These are phyloP conservation scores for Entonaema liquescens DNA, from an alignment of 495 filamentous ascomycete genomes.

Conservation along the genomic window DNA sequence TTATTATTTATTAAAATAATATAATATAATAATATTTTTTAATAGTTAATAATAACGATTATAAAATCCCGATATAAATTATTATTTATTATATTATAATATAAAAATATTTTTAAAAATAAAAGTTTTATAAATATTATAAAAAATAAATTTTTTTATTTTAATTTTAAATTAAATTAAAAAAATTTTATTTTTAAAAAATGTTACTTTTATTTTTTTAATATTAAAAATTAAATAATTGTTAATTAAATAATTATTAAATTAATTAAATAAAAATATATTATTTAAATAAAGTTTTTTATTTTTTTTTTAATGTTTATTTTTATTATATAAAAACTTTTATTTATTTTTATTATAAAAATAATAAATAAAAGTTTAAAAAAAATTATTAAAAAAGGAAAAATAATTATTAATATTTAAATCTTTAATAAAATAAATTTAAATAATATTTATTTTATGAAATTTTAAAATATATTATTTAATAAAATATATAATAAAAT, in stretches of 20 bases:
- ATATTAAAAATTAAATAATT: neutral
- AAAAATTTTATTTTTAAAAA: conserved; percentile 3
- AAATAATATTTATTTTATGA: conserved; percentile 9
- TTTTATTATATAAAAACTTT: conserved; percentile 1
- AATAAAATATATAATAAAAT: neutral
- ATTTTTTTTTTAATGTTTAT: conserved; percentile 1
- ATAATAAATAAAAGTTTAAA: neutral
- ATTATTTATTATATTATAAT: neutral
- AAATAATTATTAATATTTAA: conserved; percentile 5
- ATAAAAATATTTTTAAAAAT: neutral
- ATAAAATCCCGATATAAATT: no score
- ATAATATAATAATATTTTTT: no score
- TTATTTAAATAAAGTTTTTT: neutral
- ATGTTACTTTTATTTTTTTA: neutral
- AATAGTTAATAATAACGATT: no score
- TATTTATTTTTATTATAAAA: neutral
- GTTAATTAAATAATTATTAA: neutral
- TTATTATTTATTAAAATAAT: no score
- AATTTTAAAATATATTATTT: conserved; percentile 2
- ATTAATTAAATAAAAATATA: neutral
- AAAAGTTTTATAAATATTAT: no score
- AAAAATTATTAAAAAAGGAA: no score
- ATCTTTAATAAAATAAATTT: conserved; percentile 1
- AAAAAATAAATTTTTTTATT: neutral
- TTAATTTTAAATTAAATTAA: conserved; percentile 4